phyloP scores from a whole-genome alignment of 306 rosid species.

The Vigna unguiculata region DNA sequence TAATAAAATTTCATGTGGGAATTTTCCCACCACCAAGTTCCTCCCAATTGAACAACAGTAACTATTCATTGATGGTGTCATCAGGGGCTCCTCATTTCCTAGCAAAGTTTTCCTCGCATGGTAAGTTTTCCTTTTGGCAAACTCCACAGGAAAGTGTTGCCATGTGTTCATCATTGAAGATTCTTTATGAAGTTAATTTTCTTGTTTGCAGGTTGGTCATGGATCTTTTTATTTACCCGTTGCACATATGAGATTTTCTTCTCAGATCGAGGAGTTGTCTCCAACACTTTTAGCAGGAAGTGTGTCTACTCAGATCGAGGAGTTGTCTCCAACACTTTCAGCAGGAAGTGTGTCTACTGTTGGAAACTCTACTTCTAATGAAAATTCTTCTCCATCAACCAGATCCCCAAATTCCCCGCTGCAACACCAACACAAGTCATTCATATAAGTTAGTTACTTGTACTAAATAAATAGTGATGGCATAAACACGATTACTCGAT shows the following conservation, averaged over 20 bases:
- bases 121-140: constrained; percentile 47
- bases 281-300: constrained; percentile 50
- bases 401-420: constrained; percentile 95
- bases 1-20: constrained; percentile 37
- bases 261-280: constrained; percentile 56
- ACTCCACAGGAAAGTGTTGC: neutral
- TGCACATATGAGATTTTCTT: constrained; percentile 49
- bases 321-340: no score
- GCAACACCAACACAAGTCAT: constrained; percentile 34
- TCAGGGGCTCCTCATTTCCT: constrained; percentile 47
- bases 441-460: neutral
- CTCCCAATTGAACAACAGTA: constrained; percentile 52
- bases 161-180: neutral
- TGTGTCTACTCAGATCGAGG: no score
- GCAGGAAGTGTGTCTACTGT: no score
- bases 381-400: no score
- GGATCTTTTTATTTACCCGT: constrained; percentile 46
- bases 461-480: no score
- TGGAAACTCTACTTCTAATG: constrained; percentile 56
- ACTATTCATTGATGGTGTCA: constrained; percentile 39
- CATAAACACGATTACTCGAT: neutral
- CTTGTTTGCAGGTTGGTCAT: constrained; percentile 41
- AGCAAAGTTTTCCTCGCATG: constrained; percentile 53
- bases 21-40: constrained; percentile 33
- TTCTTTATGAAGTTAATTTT: neutral